Evolutionary conservation across 2,329 filamentous ascomycete genomes (phyloP).

Genomic region (Monilinia aucupariae): DNA sequence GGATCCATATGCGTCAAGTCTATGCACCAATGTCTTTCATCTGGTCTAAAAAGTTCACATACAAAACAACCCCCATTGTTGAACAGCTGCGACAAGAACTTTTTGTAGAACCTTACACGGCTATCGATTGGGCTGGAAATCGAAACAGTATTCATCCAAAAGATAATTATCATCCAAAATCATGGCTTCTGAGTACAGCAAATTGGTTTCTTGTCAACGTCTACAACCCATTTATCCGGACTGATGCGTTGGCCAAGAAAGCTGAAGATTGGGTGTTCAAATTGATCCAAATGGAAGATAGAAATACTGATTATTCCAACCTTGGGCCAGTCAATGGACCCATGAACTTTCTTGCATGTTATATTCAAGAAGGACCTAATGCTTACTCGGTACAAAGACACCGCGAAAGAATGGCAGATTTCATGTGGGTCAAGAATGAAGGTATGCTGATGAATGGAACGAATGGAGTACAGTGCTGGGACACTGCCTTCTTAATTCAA

Average conservation of each 20-base stretch:
- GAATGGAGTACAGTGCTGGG: slow-evolving; percentile 97
- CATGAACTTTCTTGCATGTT: slow-evolving; percentile 85
- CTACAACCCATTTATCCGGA: slow-evolving; percentile 73
- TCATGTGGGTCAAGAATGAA: slow-evolving; percentile 84
- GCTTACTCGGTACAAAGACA: slow-evolving; percentile 68
- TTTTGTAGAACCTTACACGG: slow-evolving; percentile 70
- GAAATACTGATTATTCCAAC: slow-evolving; percentile 81
- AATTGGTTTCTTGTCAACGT: slow-evolving; percentile 77
- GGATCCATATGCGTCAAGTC: slow-evolving; percentile 98
- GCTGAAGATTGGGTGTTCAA: slow-evolving; percentile 80
- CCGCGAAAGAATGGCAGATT: slow-evolving; percentile 76
- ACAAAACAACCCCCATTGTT: slow-evolving; percentile 69
- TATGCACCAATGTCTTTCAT: slow-evolving; percentile 88
- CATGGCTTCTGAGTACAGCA: slow-evolving; percentile 69
- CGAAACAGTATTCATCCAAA: slow-evolving; percentile 73
- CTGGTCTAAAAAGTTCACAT: slow-evolving; percentile 76
- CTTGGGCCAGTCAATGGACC: slow-evolving; percentile 85
- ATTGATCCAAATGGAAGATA: slow-evolving; percentile 83
- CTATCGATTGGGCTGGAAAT: slow-evolving; percentile 70
- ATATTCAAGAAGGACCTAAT: slow-evolving; percentile 75
- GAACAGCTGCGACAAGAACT: slow-evolving; percentile 72
- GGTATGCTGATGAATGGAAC: slow-evolving; percentile 95
- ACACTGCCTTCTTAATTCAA: slow-evolving; percentile 86
- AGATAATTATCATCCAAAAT: slow-evolving; percentile 93
- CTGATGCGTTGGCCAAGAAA: slow-evolving; percentile 56